These are phyloP conservation scores for Colletotrichum sojae DNA, from an alignment of 2,329 filamentous ascomycete genomes.

Conservation along the genomic window DNA sequence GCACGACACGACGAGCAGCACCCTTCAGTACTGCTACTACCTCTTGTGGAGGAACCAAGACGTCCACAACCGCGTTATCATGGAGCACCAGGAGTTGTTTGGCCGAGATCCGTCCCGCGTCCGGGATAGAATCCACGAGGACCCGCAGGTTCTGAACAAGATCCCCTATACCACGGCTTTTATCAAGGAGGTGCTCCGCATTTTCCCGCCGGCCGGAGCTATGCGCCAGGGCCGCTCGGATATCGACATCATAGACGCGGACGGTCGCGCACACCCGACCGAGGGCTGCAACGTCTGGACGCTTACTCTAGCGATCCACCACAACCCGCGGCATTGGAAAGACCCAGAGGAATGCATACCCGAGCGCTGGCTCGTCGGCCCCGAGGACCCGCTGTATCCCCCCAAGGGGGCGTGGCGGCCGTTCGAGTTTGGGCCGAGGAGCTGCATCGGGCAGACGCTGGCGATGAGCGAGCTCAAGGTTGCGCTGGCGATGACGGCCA, in stretches of 20 bases:
- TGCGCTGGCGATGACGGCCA: constrained; percentile 60
- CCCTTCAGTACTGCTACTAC: constrained; percentile 46
- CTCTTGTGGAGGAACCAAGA: constrained; percentile 45
- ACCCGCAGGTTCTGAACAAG: constrained; percentile 63
- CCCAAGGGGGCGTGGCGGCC: constrained; percentile 62
- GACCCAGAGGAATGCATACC: constrained; percentile 60
- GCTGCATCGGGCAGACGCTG: constrained; percentile 59
- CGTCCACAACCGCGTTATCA: constrained; percentile 43
- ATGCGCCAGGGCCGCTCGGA: constrained; percentile 55
- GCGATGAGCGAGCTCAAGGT: constrained; percentile 64
- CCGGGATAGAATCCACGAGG: constrained; percentile 54
- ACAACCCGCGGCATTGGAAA: constrained; percentile 57
- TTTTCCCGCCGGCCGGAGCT: constrained; percentile 65
- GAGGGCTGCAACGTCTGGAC: constrained; percentile 60
- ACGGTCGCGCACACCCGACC: constrained; percentile 60
- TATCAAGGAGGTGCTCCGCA: constrained; percentile 67
- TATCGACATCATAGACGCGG: constrained; percentile 56
- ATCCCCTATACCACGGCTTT: constrained; percentile 67
- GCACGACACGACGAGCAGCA: constrained; percentile 50
- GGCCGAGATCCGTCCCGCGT: constrained; percentile 55
- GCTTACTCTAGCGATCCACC: constrained; percentile 54
- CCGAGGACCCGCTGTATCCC: constrained; percentile 30
- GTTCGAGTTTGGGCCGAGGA: constrained; percentile 65
- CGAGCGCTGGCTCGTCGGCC: constrained; percentile 58
- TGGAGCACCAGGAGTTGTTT: constrained; percentile 58